These are phyloP conservation scores for Phytophthora chlamydospora DNA, from an alignment of 352 stramenopile species.

Conservation along the genomic window DNA sequence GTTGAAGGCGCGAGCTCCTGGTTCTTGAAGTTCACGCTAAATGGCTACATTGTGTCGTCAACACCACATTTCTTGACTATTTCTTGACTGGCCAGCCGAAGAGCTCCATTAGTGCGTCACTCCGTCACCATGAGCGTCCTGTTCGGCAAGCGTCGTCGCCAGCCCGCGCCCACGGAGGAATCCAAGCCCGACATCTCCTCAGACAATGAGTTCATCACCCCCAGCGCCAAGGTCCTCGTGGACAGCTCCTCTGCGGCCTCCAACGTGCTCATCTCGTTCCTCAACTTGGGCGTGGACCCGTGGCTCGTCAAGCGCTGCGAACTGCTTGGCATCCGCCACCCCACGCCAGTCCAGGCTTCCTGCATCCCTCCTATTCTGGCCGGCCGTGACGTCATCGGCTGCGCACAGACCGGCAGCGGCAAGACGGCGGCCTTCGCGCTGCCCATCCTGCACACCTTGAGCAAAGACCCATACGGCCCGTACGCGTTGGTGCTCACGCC, in stretches of 20 bases:
- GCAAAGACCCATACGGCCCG: conserved; percentile 93
- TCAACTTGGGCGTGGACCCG: conserved; percentile 83
- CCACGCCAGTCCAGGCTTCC: conserved; percentile 90
- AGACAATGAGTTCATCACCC: not conserved
- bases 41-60: conserved; percentile 3
- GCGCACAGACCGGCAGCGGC: conserved; percentile 95
- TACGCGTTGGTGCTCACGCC: conserved; percentile 97
- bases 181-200: conserved; percentile 4
- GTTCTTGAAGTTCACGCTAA: not conserved
- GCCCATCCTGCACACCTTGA: conserved; percentile 96
- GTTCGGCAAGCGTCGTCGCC: conserved; percentile 76
- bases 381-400: conserved; percentile 92
- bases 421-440: conserved; percentile 99
- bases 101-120: no score
- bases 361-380: conserved; percentile 92
- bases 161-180: conserved; percentile 8
- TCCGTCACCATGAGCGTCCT: conserved; percentile 66
- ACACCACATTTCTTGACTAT: not conserved
- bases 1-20: no score
- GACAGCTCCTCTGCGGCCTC: conserved; percentile 35
- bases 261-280: conserved; percentile 77
- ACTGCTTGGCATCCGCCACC: conserved; percentile 83
- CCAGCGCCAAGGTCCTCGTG: conserved; percentile 54
- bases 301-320: conserved; percentile 90
- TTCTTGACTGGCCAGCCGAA: not conserved